Base-by-base conservation (phyloP, 805 yeast genomes). In the Saccharomycopsis guyanensis region DNA sequence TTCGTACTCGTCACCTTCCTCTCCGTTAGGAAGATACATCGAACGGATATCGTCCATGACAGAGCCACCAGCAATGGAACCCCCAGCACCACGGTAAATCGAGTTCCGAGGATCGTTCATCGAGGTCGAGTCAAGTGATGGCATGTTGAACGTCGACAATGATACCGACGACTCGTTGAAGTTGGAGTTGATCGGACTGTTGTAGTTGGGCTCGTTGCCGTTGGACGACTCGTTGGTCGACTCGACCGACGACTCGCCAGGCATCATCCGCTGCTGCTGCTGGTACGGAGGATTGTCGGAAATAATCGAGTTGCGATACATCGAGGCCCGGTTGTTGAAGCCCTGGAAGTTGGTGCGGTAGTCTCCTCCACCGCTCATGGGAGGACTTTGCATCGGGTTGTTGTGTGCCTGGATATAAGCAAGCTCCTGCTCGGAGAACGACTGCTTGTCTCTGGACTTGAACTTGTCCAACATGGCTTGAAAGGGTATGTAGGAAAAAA, bases 141-240 rank as follows among this genome's bases (percentile, higher is more conserved):
- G 53, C 53, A 50, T 50, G 24, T 50, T 50, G 37, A 43, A 50
- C 10, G 53, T 50, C 4, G 49, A 41, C 16, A 50, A 32, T 16
- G 53, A 50, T 13, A 50, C 53, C 3, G 49, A 45, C 2, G 51
- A 47, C 36, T 50, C 53, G 40, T 50, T 50, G 46, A 50, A 50
- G 27, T 47, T 45, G 10, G 51, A 47, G 40, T 50, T 50, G 19
- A 50, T 50, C 7, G 53, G 53, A 37, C 51, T 47, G 34, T 34
- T 50, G 33, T 47, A 50, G 20, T 46, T 46, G 3, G 40, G 44
- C 19, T 50, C 53, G 27, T 50, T 38, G 20, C 20, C 13, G 33
- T 48, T 36, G 13, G 51, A 44, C 3, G 45, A 38, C 13, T 50
- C 52, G 13, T 43, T 43, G 12, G 51, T 27, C 22, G 49, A 45